Base-by-base conservation (phyloP, 2,329 filamentous ascomycete species). In the Sclerotinia minor region DNA sequence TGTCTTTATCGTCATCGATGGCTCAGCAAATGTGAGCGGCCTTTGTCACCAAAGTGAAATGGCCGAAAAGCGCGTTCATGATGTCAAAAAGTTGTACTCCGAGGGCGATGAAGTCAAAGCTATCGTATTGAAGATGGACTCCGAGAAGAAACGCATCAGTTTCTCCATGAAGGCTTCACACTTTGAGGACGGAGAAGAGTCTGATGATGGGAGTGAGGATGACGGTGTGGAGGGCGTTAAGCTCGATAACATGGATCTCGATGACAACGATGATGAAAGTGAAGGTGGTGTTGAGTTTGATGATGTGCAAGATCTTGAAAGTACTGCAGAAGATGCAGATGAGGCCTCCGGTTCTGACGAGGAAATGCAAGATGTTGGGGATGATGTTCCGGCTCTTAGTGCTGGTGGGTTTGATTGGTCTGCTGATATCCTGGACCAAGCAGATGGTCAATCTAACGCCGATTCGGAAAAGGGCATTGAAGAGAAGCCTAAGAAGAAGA, bases 31-130 rank as follows among this genome's bases (percentile, higher is more conserved):
- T 73, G 87, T 99, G 70, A 96, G 94, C 73, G 95, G 95, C 70
- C 84, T 99, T 13, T 98, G 94, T 78, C 95, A 99, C 78, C 87
- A 91, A 70, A 94, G 89, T 71, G 90, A 99, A 77, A 93, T 99
- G 85, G 94, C 95, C 0, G 92, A 97, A 72, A 89, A 89, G 73
- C 81, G 85, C 6, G 88, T 97, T 32, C 85, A 91, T 64, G 92
- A 98, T 80, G 91, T 94, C n/a, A 88, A 87, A 71, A 94, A 93
- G 75, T 83, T 99, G 52, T 98, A 97, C 79, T 90, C 88, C 70
- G 92, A 93, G 75, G 95, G 94, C 17, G 95, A 99, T 79, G 81
- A 83, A n/a, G 95, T 99, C 71, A 98, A 98, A 81, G 94, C 94
- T 19, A 91, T 92, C 77, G 84, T 99, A 21, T 79, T 98, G 63